Evolutionary conservation across 495 filamentous ascomycete species (phyloP).

Genomic region (Physcia stellaris): DNA sequence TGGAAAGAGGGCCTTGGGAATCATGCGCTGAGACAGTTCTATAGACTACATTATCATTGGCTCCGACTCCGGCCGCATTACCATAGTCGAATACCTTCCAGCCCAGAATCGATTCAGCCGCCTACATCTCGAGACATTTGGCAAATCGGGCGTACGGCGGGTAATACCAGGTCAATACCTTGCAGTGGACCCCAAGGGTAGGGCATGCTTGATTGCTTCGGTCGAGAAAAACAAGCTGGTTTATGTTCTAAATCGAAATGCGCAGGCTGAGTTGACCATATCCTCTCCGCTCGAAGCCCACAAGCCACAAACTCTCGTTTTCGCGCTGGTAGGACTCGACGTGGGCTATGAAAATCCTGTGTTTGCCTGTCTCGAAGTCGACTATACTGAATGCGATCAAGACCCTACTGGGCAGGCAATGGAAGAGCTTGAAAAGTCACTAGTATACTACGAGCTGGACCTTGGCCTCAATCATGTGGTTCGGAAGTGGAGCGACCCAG

Average conservation of each 20-base stretch:
- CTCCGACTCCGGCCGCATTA: conserved; percentile 88
- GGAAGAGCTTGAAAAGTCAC: conserved; percentile 67
- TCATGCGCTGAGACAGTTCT: conserved; percentile 45
- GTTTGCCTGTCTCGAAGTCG: conserved; percentile 87
- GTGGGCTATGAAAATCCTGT: conserved; percentile 95
- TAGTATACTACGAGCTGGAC: conserved; percentile 96
- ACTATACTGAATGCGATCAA: conserved; percentile 83
- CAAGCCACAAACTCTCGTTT: conserved; percentile 84
- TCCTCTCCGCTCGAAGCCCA: conserved; percentile 97
- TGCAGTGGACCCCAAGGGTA: conserved; percentile 84
- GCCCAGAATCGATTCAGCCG: conserved; percentile 77
- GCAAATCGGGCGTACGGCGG: conserved; percentile 88
- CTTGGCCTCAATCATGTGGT: conserved; percentile 95
- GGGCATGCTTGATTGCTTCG: conserved; percentile 86
- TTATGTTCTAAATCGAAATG: conserved; percentile 92
- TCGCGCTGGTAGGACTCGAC: conserved; percentile 74
- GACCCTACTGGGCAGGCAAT: conserved; percentile 77
- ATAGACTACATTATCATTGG: conserved; percentile 93
- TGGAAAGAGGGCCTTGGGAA: conserved; percentile 19
- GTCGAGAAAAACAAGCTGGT: conserved; percentile 99
- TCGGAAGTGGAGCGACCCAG: conserved; percentile 84
- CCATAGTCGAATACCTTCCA: conserved; percentile 83
- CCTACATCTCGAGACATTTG: conserved; percentile 91
- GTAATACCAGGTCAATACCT: conserved; percentile 93
- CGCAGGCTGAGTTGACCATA: conserved; percentile 86